Conservation (phyloP, 306 rosid species). For the Citrullus colocynthis region DNA sequence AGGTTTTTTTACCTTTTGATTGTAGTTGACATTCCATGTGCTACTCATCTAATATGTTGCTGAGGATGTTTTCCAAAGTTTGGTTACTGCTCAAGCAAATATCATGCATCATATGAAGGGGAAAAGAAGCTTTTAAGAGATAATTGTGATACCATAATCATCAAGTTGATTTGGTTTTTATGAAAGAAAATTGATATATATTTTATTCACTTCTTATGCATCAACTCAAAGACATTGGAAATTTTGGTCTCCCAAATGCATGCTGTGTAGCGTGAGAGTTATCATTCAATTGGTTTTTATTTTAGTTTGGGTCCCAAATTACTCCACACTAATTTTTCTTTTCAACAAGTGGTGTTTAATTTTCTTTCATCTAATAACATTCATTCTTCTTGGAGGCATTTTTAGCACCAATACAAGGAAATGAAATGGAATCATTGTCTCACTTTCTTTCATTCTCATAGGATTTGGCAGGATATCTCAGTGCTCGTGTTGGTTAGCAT, state of each 20-base stretch:
- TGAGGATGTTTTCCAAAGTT: background rate
- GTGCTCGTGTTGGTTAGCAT: slow-evolving; percentile 79
- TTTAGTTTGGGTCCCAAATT: background rate
- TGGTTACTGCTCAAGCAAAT: background rate
- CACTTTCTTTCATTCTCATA: slow-evolving; percentile 22
- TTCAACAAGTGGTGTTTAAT: background rate
- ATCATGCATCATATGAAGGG: background rate
- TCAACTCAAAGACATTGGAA: background rate
- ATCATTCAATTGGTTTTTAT: background rate
- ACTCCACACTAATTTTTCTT: background rate
- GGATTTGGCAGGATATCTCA: slow-evolving; percentile 74
- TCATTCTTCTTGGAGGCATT: background rate
- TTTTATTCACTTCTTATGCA: background rate
- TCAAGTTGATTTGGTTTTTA: background rate
- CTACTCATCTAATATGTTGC: background rate
- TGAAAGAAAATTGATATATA: background rate
- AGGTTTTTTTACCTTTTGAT: background rate
- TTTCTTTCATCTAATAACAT: background rate
- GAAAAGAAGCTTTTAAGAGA: background rate
- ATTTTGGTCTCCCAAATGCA: background rate
- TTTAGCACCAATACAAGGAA: background rate
- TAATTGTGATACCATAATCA: background rate
- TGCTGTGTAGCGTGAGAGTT: background rate
- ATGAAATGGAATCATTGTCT: background rate
- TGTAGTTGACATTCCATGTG: background rate